Base-by-base conservation (phyloP, 106 monocot species). In the Apostasia shenzhenica region DNA sequence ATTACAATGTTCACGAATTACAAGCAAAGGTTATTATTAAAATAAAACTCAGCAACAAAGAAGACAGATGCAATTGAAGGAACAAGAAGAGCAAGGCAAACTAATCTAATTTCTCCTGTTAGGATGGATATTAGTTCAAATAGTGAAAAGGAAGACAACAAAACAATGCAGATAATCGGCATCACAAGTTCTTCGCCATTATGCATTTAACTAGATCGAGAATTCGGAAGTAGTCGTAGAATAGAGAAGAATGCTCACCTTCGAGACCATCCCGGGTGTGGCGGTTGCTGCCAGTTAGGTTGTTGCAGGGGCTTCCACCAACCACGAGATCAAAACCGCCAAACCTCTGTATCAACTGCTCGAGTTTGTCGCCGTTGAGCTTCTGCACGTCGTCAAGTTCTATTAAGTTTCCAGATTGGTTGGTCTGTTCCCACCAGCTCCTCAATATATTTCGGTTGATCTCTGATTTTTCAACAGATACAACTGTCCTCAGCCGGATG, bases 221-320 rank as follows among this genome's bases (percentile, higher is more conserved):
- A 38, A 94, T 91, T 13, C 94, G 73, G 59, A 83, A 78, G 48
- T 94, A 94, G 51, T 94, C 79, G 72, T 67, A 91, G 64, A 91
- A 94, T 0, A 94, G 66, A 12, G 81, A 72, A 3, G 91, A 91
- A 14, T 91, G 84, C 45, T 79, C 67, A 6, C 91, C 91, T 61
- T 91, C 81, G 9, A 94, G 59, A 8, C 94, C 94, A 67, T 85
- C 85, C 1, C 94, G 75, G 14, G 75, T 82, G 45, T 83, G 54
- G 4, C 94, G 78, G 73, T 94, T 94, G 69, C 91, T 94, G 3
- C 65, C 65, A 1, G 65, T 26, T 8, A 65, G 43, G 57, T 91
- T 94, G 55, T 91, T 94, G 70, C 94, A 94, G 40, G 67, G 67
- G 42, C 67, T 68, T 12, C 67, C 67, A 11, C 53, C 67, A 3